phyloP scores from a whole-genome alignment of 176 grass and related monocot genomes.

The Lolium rigidum region DNA sequence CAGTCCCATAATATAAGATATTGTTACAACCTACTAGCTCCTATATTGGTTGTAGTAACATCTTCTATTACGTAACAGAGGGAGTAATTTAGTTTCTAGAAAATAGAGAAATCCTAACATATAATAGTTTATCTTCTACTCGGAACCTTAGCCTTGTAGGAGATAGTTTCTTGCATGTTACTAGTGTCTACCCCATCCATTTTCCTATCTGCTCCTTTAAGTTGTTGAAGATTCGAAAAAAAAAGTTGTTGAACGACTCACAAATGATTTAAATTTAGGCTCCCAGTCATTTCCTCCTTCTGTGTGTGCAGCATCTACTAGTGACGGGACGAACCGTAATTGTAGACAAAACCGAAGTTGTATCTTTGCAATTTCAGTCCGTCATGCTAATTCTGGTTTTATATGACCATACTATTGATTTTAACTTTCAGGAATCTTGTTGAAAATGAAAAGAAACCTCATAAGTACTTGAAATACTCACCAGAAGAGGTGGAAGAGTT shows the following conservation, averaged over 20 bases:
- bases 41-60: too few relatives aligned
- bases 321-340: background rate
- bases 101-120: slow-evolving; percentile 7
- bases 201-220: slow-evolving; percentile 15
- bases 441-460: slow-evolving; percentile 68
- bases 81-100: background rate
- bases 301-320: background rate
- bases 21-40: too few relatives aligned
- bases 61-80: too few relatives aligned
- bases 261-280: background rate
- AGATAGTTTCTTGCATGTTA: slow-evolving; percentile 17
- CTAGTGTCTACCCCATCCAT: background rate
- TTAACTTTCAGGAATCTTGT: slow-evolving; percentile 56
- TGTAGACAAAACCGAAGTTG: background rate
- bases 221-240: background rate
- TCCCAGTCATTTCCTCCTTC: slow-evolving; percentile 2
- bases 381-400: slow-evolving; percentile 25
- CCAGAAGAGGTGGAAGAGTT: slow-evolving; percentile 63
- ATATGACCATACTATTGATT: slow-evolving; percentile 1
- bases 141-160: background rate
- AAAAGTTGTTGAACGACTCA: background rate
- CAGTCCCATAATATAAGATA: too few relatives aligned
- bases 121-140: background rate
- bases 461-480: slow-evolving; percentile 68
- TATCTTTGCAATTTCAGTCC: slow-evolving; percentile 17